Base-by-base conservation (phyloP, 306 rosid species). In the Dicorynia guianensis region DNA sequence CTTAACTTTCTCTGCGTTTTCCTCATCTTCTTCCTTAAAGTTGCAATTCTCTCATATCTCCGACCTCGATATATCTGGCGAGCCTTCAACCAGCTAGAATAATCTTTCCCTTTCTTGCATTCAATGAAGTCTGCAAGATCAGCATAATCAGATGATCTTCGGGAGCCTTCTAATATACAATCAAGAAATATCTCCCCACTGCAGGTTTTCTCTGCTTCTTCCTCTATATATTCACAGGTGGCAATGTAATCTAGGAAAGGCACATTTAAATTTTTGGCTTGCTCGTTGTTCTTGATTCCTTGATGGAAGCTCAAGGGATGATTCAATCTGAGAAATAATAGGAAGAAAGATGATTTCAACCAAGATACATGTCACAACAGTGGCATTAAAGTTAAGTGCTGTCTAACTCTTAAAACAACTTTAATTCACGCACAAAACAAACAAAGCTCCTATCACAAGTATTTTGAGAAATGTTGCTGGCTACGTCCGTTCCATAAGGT, bases 91-190 rank as follows among this genome's bases (percentile, higher is more conserved):
- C 92, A 95, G 33, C 49, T 57, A 61, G 62, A 25, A 68, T 95
- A 95, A 83, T 92, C 84, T 79, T 85, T 90, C 56, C 86, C 87
- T 34, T 39, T 68, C 80, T 78, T 68, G 69, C 92, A 92, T 69
- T 73, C 90, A 4, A 92, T 38, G 67, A 88, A 92, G 81, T 89
- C 92, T 6, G 79, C 85, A 63, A 92, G 83, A 65, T 88, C 97
- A 36, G 47, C 90, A 62, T 76, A 79, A 39, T 89, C 87, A 3
- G 86, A 69, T 63, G 69, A n/a, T 0, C 1, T 47, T 50, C 14
- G 1, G 38, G 85, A n/a, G 72, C 54, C 48, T 47, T 30, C 56
- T 9, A 82, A 14, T 25, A 82, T 6, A 80, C 93, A 87, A 53
- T 85, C 74, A 33, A 95, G 90, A 69, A 74, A 89, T 11, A 71